phyloP scores from a whole-genome alignment of 768 basidiomycete species.

The Cantharellus anzutake region DNA sequence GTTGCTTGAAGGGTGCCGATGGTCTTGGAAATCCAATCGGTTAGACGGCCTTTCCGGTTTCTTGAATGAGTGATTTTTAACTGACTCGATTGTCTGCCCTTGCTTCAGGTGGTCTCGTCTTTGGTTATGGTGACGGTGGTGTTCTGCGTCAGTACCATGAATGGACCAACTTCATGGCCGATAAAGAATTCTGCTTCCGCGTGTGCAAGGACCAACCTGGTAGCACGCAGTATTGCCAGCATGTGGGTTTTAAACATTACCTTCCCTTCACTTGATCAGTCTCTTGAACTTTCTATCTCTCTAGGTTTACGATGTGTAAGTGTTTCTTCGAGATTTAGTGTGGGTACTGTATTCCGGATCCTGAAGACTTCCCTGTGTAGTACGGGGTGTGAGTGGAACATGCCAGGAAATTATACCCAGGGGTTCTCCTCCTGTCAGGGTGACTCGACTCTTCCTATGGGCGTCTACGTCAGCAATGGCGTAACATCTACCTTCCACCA shows the following conservation, averaged over 20 bases:
- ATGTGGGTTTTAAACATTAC: not conserved
- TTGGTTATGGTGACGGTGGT: slow-evolving; percentile 42
- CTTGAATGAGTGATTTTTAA: not conserved
- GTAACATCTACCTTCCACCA: slow-evolving; percentile 42
- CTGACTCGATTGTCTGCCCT: no score
- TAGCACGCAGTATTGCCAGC: slow-evolving; percentile 15
- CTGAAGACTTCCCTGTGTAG: not conserved
- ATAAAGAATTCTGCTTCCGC: slow-evolving; percentile 26
- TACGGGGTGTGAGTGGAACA: slow-evolving; percentile 12
- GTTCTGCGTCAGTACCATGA: slow-evolving; percentile 37
- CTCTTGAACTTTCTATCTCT: not conserved
- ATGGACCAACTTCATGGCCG: slow-evolving; percentile 40
- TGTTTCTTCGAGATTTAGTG: slow-evolving; percentile 25
- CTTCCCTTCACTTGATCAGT: not conserved
- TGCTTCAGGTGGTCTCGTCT: slow-evolving; percentile 39
- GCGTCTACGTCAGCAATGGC: not conserved
- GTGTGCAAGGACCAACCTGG: slow-evolving; percentile 16
- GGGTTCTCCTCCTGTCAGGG: slow-evolving; percentile 26
- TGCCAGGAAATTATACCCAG: slow-evolving; percentile 20
- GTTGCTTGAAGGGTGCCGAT: slow-evolving; percentile 1
- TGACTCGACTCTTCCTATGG: slow-evolving; percentile 27
- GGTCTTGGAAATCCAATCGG: slow-evolving; percentile 19
- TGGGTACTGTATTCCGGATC: slow-evolving; percentile 7
- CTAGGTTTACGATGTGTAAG: slow-evolving; percentile 18
- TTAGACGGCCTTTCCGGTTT: slow-evolving; percentile 23